phyloP scores from a whole-genome alignment of 208 protist genomes.

The Acanthamoeba healyi region DNA sequence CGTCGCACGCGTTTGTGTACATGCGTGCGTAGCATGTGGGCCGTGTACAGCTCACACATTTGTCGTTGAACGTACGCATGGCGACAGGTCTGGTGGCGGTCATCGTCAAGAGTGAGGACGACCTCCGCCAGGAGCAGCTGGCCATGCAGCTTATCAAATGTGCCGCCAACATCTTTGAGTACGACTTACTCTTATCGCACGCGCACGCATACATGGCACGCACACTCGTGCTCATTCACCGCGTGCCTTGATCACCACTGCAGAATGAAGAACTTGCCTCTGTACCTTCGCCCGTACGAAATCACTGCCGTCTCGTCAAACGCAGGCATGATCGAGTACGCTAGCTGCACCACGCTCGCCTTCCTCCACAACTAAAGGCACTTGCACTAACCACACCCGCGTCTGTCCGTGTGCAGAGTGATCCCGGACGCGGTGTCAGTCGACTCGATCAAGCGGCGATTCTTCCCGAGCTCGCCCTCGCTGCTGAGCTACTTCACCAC shows the following conservation, averaged over 20 bases:
- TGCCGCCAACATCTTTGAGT: slow-evolving; percentile 35
- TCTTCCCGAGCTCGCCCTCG: not conserved
- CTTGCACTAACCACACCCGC: too few relatives aligned
- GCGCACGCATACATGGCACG: not conserved
- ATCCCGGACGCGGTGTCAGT: slow-evolving; percentile 64
- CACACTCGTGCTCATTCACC: too few relatives aligned
- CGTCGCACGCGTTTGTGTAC: too few relatives aligned
- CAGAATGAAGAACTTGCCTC: slow-evolving; percentile 15
- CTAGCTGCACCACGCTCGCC: too few relatives aligned
- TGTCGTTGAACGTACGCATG: too few relatives aligned
- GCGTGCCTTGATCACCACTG: too few relatives aligned
- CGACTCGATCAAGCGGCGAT: slow-evolving; percentile 70
- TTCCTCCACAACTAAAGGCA: too few relatives aligned
- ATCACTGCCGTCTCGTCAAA: slow-evolving; percentile 31
- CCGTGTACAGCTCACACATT: too few relatives aligned
- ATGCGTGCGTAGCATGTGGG: not conserved
- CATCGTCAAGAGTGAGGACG: slow-evolving; percentile 64
- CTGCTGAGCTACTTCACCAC: too few relatives aligned
- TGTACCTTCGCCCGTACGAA: slow-evolving; percentile 66
- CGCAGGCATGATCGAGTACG: slow-evolving; percentile 43
- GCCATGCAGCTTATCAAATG: slow-evolving; percentile 70
- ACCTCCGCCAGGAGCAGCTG: slow-evolving; percentile 66
- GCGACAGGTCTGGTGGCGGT: not conserved
- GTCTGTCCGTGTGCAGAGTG: too few relatives aligned
- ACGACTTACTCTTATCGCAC: too few relatives aligned